Conservation (phyloP, 106 monocot genomes). For the Platanthera guangdongensis region DNA sequence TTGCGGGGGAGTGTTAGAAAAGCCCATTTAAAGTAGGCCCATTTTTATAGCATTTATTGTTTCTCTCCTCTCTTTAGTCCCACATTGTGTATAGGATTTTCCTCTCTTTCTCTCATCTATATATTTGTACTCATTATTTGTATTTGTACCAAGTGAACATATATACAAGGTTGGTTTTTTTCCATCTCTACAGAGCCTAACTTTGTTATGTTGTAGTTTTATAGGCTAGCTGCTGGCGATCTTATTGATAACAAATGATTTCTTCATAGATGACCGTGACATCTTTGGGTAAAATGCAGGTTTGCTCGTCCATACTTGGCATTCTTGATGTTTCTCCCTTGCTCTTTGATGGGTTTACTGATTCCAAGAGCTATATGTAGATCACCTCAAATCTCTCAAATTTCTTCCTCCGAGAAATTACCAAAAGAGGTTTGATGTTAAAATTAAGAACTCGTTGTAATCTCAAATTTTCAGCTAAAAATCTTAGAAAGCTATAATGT, state of each 20-base stretch:
- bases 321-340: slow-evolving; percentile 88
- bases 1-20: no score
- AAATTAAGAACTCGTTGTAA: not conserved
- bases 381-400: slow-evolving; percentile 35
- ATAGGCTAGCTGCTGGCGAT: not conserved
- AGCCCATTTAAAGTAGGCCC: no score
- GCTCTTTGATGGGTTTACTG: slow-evolving; percentile 70
- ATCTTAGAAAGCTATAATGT: not conserved
- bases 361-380: slow-evolving; percentile 69
- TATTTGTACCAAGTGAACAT: no score
- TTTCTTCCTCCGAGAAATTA: slow-evolving; percentile 13
- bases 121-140: no score
- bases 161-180: no score
- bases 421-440: slow-evolving; percentile 36
- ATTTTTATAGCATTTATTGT: no score
- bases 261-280: not conserved
- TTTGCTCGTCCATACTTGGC: slow-evolving; percentile 93
- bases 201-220: slow-evolving; percentile 1
- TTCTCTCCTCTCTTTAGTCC: no score
- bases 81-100: no score
- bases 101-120: no score
- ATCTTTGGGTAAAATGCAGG: slow-evolving; percentile 42
- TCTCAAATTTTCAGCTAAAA: slow-evolving; percentile 2
- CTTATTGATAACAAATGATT: not conserved
- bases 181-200: no score